Conservation (phyloP, 2,329 filamentous ascomycete genomes). For the Scolecobasidium constrictum region DNA sequence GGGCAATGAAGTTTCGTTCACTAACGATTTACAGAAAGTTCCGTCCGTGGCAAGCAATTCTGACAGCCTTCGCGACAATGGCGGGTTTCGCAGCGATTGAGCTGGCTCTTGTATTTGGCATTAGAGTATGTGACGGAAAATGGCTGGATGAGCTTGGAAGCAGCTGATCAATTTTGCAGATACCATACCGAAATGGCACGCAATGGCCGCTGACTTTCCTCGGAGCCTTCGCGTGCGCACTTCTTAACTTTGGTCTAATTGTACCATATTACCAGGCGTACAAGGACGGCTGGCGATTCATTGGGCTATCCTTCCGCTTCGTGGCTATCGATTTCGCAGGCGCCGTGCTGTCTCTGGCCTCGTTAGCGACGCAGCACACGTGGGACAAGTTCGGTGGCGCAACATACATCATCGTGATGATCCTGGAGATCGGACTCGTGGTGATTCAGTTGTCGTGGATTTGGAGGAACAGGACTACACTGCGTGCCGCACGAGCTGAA, state of each 20-base stretch:
- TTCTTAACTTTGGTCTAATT: slow-evolving; percentile 46
- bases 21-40: slow-evolving; percentile 5
- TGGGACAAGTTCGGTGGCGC: slow-evolving; percentile 52
- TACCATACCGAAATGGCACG: slow-evolving; percentile 43
- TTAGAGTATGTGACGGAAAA: slow-evolving; percentile 34
- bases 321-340: slow-evolving; percentile 49
- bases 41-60: slow-evolving; percentile 7
- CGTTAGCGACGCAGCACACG: slow-evolving; percentile 47
- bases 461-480: slow-evolving; percentile 41
- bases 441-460: slow-evolving; percentile 49
- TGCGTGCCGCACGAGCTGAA: slow-evolving; percentile 39
- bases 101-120: slow-evolving; percentile 44
- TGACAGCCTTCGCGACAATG: slow-evolving; percentile 23
- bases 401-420: slow-evolving; percentile 47
- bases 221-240: slow-evolving; percentile 46
- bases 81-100: slow-evolving; percentile 46
- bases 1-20: too few species aligned
- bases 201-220: slow-evolving; percentile 44
- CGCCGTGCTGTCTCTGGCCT: slow-evolving; percentile 53
- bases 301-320: slow-evolving; percentile 53
- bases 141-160: background rate
- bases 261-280: slow-evolving; percentile 52
- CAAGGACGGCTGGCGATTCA: slow-evolving; percentile 49
- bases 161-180: slow-evolving; percentile 22
- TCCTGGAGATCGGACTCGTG: slow-evolving; percentile 51